Base-by-base conservation (phyloP, 129 eudicot genomes). In the Silybum marianum region DNA sequence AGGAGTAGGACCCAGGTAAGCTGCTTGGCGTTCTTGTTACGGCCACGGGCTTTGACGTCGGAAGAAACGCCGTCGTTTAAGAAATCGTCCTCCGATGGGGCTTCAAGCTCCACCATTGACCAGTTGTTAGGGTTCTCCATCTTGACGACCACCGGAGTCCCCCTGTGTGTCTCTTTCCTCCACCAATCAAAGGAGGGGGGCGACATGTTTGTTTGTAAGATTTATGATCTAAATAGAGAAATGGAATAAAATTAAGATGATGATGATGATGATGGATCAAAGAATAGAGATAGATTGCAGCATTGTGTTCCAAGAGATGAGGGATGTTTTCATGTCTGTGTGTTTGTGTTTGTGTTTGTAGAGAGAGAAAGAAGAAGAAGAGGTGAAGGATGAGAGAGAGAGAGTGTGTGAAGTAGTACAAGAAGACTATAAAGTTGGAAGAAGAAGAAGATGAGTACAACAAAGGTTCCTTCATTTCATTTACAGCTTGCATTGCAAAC, bases 51-150 rank as follows among this genome's bases (percentile, higher is more conserved):
- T 14, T 75, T 68, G 21, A 3, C 8, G 7, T 54, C 21, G 9
- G 65, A n/a, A 0, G 88, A 63, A 8, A 75, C 85, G 82, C 51
- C 84, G 77, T 78, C 91, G 88, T 80, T 80, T 26, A 82, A 40
- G 83, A 65, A 84, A 28, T 91, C 98, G 34, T 91, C 98, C 12
- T 86, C 93, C 4, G 88, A 76, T 11, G 95, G 88, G 3, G 84
- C 77, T 72, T 91, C 88, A 0, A 94, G 85, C 68, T 94, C 97
- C n/a, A 86, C 93, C 90, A 94, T 94, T n/a, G 97, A 90, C 98
- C 98, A 94, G 76, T 93, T 90, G 74, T 94, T 94, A 0, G 97
- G 97, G 79, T 94, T 92, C 78, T 94, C 97, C 97, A 94, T 92
- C 60, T 94, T 92, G 9, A 94, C 96, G 8, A 94, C 97, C 48